A percentile compares a stretch with the other conserved stretches of the same genome.
These are phyloP conservation scores for Hysterangium stoloniferum DNA, from an alignment of 768 basidiomycete species.

Conservation along the genomic window DNA sequence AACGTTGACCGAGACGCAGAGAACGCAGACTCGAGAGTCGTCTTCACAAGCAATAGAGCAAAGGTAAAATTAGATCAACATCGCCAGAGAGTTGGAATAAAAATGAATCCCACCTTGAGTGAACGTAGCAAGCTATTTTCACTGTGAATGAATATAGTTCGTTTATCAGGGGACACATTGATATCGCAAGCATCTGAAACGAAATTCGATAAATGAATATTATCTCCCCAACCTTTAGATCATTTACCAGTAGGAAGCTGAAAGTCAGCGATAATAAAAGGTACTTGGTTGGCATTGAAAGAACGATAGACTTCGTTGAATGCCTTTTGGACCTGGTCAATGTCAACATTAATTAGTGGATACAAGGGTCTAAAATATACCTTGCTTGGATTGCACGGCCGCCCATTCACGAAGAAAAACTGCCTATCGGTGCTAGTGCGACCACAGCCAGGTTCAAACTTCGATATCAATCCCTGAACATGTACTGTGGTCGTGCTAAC, in stretches of 20 bases:
- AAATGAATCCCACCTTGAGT: conserved; percentile 50
- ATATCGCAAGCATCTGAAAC: conserved; percentile 71
- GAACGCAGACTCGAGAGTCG: conserved; percentile 59
- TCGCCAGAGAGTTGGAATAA: background rate
- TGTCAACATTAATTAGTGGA: background rate
- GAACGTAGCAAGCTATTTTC: conserved; percentile 72
- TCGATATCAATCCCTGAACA: conserved; percentile 78
- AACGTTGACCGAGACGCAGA: conserved; percentile 68
- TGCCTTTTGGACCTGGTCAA: conserved; percentile 68
- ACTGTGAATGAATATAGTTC: conserved; percentile 88
- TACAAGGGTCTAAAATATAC: conserved; percentile 28
- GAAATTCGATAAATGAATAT: background rate
- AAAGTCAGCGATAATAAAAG: conserved; percentile 81
- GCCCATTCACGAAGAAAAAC: conserved; percentile 87
- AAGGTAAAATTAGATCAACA: background rate
- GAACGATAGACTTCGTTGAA: conserved; percentile 90
- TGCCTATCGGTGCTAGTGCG: conserved; percentile 78
- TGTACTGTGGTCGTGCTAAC: conserved; percentile 31
- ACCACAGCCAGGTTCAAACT: conserved; percentile 68
- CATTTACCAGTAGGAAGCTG: conserved; percentile 66
- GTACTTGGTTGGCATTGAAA: conserved; percentile 68
- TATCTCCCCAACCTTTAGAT: background rate
- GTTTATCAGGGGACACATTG: conserved; percentile 94
- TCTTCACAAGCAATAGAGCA: conserved; percentile 30
- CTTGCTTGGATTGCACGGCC: conserved; percentile 77